These are phyloP conservation scores for apple (Malus domestica) DNA, from an alignment of 306 rosid species.

Conservation along the genomic window DNA sequence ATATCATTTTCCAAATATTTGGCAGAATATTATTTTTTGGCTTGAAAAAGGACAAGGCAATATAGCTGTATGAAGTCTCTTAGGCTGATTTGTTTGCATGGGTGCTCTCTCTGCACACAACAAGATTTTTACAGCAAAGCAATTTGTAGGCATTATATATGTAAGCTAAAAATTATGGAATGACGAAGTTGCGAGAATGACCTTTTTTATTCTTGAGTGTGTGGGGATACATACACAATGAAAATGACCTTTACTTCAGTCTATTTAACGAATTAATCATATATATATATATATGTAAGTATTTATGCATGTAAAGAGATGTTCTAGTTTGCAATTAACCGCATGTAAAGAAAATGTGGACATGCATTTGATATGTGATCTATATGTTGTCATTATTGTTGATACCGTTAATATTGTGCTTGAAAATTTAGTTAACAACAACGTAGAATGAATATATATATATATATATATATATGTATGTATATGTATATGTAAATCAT, in stretches of 20 bases:
- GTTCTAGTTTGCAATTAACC: too few species aligned
- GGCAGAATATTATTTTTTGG: neutral
- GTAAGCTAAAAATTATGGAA: conserved; percentile 20
- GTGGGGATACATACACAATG: neutral
- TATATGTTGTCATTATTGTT: too few species aligned
- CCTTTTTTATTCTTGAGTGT: conserved; percentile 22
- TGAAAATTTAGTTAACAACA: too few species aligned
- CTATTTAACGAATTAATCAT: neutral
- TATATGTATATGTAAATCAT: too few species aligned
- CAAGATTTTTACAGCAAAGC: conserved; percentile 19
- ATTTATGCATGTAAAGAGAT: neutral
- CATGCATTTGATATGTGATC: too few species aligned
- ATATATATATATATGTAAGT: neutral
- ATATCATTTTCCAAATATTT: neutral
- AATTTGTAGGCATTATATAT: conserved; percentile 15
- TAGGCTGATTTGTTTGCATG: conserved; percentile 13
- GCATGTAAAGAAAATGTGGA: neutral
- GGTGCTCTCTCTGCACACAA: conserved; percentile 9
- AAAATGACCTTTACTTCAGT: conserved; percentile 14
- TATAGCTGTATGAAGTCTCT: conserved; percentile 35
- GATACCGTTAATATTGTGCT: neutral
- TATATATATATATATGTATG: too few species aligned
- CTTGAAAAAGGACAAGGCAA: conserved; percentile 25
- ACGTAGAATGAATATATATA: too few species aligned
- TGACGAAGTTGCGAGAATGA: conserved; percentile 28